Percentiles rank a stretch among this genome's conserved stretches.
Evolutionary conservation across 2,329 filamentous ascomycete species (phyloP).

Genomic region (Aureobasidium uvarum): DNA sequence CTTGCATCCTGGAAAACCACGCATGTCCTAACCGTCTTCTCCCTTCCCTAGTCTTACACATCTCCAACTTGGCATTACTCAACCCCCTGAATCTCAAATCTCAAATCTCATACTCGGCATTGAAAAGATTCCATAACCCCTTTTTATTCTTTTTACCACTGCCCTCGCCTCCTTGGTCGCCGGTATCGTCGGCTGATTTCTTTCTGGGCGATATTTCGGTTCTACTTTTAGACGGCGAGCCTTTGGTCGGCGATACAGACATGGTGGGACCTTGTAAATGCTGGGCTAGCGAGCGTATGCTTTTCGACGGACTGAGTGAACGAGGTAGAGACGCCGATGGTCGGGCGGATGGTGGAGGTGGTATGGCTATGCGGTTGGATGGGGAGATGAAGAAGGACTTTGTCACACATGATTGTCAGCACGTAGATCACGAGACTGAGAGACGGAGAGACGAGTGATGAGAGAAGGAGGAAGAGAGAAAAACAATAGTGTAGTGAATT

Average conservation of each 20-base stretch:
- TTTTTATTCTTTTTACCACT: not conserved
- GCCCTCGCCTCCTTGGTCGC: not conserved
- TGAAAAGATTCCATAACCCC: constrained; percentile 24
- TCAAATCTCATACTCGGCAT: constrained; percentile 26
- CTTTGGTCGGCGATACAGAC: constrained; percentile 6
- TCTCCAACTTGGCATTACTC: too few species aligned
- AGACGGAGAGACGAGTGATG: too few species aligned
- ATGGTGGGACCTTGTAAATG: not conserved
- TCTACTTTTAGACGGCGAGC: constrained; percentile 5
- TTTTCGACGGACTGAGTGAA: constrained; percentile 14
- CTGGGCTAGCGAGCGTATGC: constrained; percentile 23
- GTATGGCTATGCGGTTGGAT: constrained; percentile 2
- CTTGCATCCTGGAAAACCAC: too few species aligned
- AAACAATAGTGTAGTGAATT: not conserved
- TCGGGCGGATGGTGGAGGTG: not conserved
- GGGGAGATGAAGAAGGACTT: not conserved
- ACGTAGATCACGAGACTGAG: not conserved
- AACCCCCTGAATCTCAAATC: too few species aligned
- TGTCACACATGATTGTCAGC: not conserved
- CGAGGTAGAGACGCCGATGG: not conserved
- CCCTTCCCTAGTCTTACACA: too few species aligned
- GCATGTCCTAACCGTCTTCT: too few species aligned
- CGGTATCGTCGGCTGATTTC: not conserved
- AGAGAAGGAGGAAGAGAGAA: not conserved
- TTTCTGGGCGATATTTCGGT: not conserved